Conservation (phyloP, 2,329 filamentous ascomycete genomes). For the Xylariaceae sp. region DNA sequence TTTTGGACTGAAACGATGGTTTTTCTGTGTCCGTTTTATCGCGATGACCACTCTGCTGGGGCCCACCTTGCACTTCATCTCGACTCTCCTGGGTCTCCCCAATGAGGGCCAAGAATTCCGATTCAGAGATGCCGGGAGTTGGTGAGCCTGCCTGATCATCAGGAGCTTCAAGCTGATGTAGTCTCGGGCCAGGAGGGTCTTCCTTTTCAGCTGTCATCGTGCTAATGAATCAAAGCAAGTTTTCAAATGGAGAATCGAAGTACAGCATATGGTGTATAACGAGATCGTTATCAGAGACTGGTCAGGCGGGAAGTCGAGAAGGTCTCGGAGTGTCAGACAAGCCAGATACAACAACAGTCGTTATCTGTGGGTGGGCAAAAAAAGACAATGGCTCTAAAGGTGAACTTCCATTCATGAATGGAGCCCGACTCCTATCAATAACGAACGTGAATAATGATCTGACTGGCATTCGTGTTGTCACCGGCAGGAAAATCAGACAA, state of each 20-base stretch:
- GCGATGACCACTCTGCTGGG: neutral
- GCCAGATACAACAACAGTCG: too few relatives aligned
- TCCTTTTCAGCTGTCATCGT: constrained; percentile 8
- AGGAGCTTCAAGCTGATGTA: neutral
- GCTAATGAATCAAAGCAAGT: too few relatives aligned
- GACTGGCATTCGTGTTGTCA: too few relatives aligned
- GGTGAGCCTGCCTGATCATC: constrained; percentile 4
- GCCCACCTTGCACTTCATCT: neutral
- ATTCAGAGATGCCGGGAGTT: constrained; percentile 2
- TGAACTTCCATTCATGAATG: too few relatives aligned
- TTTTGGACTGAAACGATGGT: neutral
- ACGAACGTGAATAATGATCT: neutral
- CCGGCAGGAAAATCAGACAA: neutral
- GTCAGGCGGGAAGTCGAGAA: too few relatives aligned
- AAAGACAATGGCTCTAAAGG: neutral
- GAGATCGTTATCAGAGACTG: too few relatives aligned
- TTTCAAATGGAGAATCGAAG: neutral
- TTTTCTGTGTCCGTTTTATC: neutral
- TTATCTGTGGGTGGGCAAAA: neutral
- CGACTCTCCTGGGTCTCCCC: constrained; percentile 15
- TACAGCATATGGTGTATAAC: neutral
- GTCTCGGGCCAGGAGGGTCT: neutral
- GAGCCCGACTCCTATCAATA: too few relatives aligned
- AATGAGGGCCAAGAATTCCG: constrained; percentile 11
- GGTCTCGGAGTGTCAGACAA: too few relatives aligned